phyloP scores from a whole-genome alignment of 1,284 basidiomycete species.

The Leccinum fuscescens region DNA sequence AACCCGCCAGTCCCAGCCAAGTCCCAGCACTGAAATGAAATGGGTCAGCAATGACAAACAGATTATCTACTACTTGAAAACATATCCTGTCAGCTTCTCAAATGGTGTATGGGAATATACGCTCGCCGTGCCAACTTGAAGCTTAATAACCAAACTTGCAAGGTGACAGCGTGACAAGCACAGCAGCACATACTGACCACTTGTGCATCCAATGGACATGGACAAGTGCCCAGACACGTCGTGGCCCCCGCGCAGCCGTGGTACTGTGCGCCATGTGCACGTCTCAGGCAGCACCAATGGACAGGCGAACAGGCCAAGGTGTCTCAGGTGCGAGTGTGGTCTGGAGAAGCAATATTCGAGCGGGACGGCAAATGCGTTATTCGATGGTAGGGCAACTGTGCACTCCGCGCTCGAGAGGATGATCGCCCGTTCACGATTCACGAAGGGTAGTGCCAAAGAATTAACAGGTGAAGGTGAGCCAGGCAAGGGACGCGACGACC shows the following conservation, averaged over 20 bases:
- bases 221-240: slow-evolving; percentile 63
- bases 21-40: too few species aligned
- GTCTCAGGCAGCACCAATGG: slow-evolving; percentile 36
- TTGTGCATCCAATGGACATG: too few species aligned
- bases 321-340: slow-evolving; percentile 54
- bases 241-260: slow-evolving; percentile 68
- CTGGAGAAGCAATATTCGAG: slow-evolving; percentile 57
- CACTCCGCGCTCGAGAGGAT: slow-evolving; percentile 66
- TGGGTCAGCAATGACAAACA: too few species aligned
- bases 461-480: slow-evolving; percentile 45
- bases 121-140: too few species aligned
- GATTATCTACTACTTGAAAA: too few species aligned
- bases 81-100: too few species aligned
- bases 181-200: too few species aligned
- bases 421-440: slow-evolving; percentile 78
- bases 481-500: slow-evolving; percentile 43
- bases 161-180: too few species aligned
- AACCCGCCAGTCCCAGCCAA: too few species aligned
- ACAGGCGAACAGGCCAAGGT: slow-evolving; percentile 63
- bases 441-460: slow-evolving; percentile 27
- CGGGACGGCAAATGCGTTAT: not conserved
- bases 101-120: too few species aligned
- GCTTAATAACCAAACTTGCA: too few species aligned
- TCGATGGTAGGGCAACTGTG: slow-evolving; percentile 61
- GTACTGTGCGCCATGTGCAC: slow-evolving; percentile 45